Evolutionary conservation across 768 basidiomycete species (phyloP), one percentile per base, ranked within the genome.

Genomic region (Suillus discolor): DNA sequence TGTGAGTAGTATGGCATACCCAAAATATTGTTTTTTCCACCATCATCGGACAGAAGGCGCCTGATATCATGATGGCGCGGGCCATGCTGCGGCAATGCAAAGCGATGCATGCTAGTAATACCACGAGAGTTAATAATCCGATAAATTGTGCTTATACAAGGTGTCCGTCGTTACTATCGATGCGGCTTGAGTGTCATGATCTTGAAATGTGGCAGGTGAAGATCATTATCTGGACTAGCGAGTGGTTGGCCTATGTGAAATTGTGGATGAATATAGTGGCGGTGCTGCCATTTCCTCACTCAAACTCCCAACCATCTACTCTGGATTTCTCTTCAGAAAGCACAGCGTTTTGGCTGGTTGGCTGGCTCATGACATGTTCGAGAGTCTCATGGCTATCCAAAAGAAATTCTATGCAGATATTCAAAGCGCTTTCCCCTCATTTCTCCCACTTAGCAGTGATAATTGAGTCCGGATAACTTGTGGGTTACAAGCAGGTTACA

Each of bases 11-110:
- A 41, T 23, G 57, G 57, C 57, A 25, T 41, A 41, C 57, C 39
- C 2, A 41, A 39, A 39, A 18, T 59, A 59, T 59, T 41, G 6
- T 28, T 41, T 18, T 38, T 23, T 36, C 57, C 57, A 59, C 16
- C 16, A 41, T 41, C 38, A 59, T 59, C 57, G 57, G 57, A 41
- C 0, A 41, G 57, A 59, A 59, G 57, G 38, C 31, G 36, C 36
- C 36, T 38, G 36, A 31, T 31, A 38, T 16, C 13, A 39, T 16
- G 31, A 31, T 15, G 36, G 36, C 36, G 5, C 4, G 53, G 25
- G 57, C 57, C 57, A 59, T 59, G 57, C 57, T 59, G 57, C 38
- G 57, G 38, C 57, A 15, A 59, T 59, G 57, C 57, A 59, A 59
- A 38, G 57, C 23, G 15, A 39, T 34, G 54, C 12, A 20, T 20